phyloP scores from a whole-genome alignment of 73 alveolate species.

The Symbiodinium pilosum region DNA sequence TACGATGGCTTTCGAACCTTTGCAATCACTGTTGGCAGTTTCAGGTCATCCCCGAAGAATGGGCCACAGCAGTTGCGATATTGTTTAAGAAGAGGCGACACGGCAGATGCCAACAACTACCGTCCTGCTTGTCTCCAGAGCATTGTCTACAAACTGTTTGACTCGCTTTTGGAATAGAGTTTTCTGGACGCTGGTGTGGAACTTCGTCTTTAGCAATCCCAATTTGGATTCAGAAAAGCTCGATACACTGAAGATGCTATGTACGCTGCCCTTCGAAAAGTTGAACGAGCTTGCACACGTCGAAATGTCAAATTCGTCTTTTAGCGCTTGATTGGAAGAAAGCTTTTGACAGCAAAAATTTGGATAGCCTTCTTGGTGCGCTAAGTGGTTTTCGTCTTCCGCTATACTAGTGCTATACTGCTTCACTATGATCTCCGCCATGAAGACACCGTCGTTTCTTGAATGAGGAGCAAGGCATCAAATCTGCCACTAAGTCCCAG shows the following conservation, averaged over 20 bases:
- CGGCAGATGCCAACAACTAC: conserved; percentile 15
- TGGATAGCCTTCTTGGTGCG: neutral
- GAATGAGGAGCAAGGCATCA: neutral
- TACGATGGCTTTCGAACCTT: too few species aligned
- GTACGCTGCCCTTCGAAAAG: neutral
- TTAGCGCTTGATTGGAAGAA: conserved; percentile 11
- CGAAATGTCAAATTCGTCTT: neutral
- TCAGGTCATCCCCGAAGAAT: too few species aligned
- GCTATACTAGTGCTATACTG: neutral
- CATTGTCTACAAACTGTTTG: neutral
- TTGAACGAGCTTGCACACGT: neutral
- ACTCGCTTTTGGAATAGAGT: neutral
- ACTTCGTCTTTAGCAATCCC: neutral
- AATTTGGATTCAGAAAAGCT: neutral
- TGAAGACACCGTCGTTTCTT: too few species aligned
- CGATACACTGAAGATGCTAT: conserved; percentile 7
- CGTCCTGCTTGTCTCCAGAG: neutral
- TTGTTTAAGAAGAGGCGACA: neutral
- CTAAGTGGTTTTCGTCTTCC: neutral
- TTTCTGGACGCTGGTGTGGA: conserved; percentile 13
- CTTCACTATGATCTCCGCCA: neutral
- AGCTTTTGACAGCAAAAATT: neutral
- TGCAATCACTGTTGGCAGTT: too few species aligned
- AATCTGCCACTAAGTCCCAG: neutral
- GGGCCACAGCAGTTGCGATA: neutral